These are phyloP conservation scores for Echria macrotheca DNA, from an alignment of 495 filamentous ascomycete genomes.

Conservation along the genomic window DNA sequence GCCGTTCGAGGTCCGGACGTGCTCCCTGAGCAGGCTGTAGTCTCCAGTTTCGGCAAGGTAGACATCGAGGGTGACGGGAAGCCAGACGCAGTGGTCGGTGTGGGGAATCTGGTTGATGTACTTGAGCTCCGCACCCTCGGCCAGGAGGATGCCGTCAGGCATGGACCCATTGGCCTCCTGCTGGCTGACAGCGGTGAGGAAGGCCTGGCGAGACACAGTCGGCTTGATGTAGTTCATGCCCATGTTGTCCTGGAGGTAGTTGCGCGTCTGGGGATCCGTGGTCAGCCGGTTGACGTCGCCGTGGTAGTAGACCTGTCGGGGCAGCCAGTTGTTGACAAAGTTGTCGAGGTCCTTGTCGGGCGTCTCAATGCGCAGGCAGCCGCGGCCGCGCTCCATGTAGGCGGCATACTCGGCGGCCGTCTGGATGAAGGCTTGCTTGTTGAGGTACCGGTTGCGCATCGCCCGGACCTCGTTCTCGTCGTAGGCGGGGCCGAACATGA, in stretches of 20 bases:
- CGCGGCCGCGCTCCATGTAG: slow-evolving; percentile 45
- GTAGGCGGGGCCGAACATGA: slow-evolving; percentile 50
- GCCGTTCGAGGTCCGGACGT: slow-evolving; percentile 35
- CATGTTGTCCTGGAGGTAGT: slow-evolving; percentile 57
- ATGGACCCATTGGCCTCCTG: slow-evolving; percentile 51
- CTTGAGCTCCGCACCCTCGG: slow-evolving; percentile 51
- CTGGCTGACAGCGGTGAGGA: slow-evolving; percentile 45
- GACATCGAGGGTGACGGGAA: slow-evolving; percentile 47
- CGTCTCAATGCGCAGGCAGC: slow-evolving; percentile 48
- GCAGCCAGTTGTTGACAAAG: slow-evolving; percentile 55
- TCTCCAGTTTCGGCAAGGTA: slow-evolving; percentile 52
- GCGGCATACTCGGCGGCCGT: slow-evolving; percentile 40
- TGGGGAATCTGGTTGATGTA: slow-evolving; percentile 57
- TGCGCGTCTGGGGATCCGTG: slow-evolving; percentile 53
- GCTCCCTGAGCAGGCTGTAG: slow-evolving; percentile 44
- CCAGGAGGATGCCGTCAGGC: slow-evolving; percentile 51
- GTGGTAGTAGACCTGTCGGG: slow-evolving; percentile 53
- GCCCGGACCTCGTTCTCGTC: slow-evolving; percentile 43
- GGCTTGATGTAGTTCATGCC: slow-evolving; percentile 55
- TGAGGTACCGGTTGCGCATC: slow-evolving; percentile 47
- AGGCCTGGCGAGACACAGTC: slow-evolving; percentile 40
- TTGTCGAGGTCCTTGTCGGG: slow-evolving; percentile 52
- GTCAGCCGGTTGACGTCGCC: slow-evolving; percentile 54
- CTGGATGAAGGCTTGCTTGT: slow-evolving; percentile 41
- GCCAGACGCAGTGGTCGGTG: slow-evolving; percentile 55